Evolutionary conservation across 2,329 filamentous ascomycete genomes (phyloP), one percentile per base, ranked within the genome.

Genomic region (Trichophaea hybrida): DNA sequence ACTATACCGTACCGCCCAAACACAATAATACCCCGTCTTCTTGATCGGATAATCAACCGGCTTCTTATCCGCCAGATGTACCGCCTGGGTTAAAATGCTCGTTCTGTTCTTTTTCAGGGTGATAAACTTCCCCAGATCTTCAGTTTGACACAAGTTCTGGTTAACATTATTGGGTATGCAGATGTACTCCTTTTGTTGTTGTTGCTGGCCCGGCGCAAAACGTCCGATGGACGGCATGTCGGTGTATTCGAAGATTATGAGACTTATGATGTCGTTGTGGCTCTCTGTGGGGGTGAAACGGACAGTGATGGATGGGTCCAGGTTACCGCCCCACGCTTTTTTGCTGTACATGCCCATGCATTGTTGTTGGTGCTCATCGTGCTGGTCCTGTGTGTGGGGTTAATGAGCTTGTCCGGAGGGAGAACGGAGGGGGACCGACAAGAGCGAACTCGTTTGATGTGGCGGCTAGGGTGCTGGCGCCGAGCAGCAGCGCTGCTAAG

Each of bases 1-100:
- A 32, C 78, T 81, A 48, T 59, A 65, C n/a, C 60, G 54, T 71
- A 82, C 91, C 24, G 79, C 79, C 65, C 82, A 83, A 61, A 98
- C 84, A 69, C 93, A 98, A 73, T 95, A 98, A 74, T 96, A 98
- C 33, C 93, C 93, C 0, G 93, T 98, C 72, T 88, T 88, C 69
- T 84, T 84, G 68, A 96, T 83, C 5, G 81, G 77, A 71, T 97
- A 98, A 64, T 88, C 86, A 71, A 94, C 81, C 8, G 78, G 76
- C 17, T 74, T 71, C 1, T 87, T 79, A 59, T 86, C 77, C 65
- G 88, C 91, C 55, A 97, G 77, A 70, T 95, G 83, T 61, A 97
- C 76, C 7, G 89, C 88, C 71, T 86, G 77, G 62, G 88, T 91
- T 65, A 86, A 75, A 66, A 98, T 87, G 53, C 84, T 72, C 37